Conservation (phyloP, 805 yeast genomes). For the Alloascoidea africana region DNA sequence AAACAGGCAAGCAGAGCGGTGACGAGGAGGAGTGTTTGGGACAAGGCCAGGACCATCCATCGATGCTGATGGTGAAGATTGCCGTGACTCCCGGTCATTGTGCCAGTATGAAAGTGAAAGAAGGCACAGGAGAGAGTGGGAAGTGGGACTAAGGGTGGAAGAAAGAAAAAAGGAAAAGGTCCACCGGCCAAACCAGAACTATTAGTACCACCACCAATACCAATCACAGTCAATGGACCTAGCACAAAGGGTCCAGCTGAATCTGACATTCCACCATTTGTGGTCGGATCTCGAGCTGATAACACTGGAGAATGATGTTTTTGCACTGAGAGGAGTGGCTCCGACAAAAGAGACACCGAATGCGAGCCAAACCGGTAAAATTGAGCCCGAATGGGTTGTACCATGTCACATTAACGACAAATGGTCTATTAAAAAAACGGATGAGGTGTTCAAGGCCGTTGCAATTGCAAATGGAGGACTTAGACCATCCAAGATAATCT, state of each 20-base stretch:
- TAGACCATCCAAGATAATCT: background rate
- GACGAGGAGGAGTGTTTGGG: too few species aligned
- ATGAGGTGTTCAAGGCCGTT: background rate
- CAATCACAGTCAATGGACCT: too few species aligned
- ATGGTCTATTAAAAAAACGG: background rate
- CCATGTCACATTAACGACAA: background rate
- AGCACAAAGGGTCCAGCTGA: background rate
- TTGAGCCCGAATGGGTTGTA: background rate
- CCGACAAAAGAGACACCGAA: background rate
- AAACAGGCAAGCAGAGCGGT: too few species aligned
- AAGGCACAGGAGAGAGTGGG: too few species aligned
- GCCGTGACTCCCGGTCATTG: too few species aligned
- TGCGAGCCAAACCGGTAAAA: background rate
- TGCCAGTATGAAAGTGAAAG: too few species aligned
- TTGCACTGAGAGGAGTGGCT: background rate
- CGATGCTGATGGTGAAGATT: too few species aligned
- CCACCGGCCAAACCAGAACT: too few species aligned
- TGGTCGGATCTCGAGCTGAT: background rate
- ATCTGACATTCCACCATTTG: conserved; percentile 1
- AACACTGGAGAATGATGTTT: background rate
- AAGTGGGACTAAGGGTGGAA: too few species aligned
- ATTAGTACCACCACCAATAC: too few species aligned
- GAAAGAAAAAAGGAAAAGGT: too few species aligned
- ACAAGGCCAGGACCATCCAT: too few species aligned
- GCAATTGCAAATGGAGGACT: background rate